Evolutionary conservation across 805 yeast genomes (phyloP).

Genomic region (Candida maris): DNA sequence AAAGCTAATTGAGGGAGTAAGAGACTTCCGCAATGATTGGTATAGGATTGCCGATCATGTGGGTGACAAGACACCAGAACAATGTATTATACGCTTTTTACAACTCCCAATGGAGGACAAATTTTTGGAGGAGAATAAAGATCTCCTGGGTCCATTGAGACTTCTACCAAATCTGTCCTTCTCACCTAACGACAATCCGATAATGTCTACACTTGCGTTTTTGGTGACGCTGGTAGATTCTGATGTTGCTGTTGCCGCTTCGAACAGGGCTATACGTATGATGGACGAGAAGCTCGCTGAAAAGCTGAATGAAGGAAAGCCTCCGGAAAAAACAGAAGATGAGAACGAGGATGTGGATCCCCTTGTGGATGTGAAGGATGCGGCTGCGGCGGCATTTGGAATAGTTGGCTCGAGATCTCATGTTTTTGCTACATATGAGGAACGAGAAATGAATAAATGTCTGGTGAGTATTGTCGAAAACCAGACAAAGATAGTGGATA

Average conservation of each 20-base stretch:
- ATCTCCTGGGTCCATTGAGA: constrained; percentile 67
- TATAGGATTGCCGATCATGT: constrained; percentile 63
- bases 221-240: constrained; percentile 83
- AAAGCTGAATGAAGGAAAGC: constrained; percentile 34
- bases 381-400: constrained; percentile 68
- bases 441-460: constrained; percentile 65
- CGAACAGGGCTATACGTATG: constrained; percentile 53
- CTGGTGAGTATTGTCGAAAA: constrained; percentile 56
- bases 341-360: constrained; percentile 19
- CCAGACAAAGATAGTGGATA: constrained; percentile 58
- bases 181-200: constrained; percentile 86
- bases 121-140: constrained; percentile 46
- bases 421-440: constrained; percentile 76
- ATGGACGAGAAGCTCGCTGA: constrained; percentile 41
- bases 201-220: constrained; percentile 87
- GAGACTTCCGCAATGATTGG: constrained; percentile 73
- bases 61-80: constrained; percentile 68
- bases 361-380: constrained; percentile 45
- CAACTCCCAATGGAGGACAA: constrained; percentile 79
- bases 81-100: constrained; percentile 76
- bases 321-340: constrained; percentile 13
- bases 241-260: constrained; percentile 79
- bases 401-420: constrained; percentile 75
- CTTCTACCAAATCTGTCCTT: constrained; percentile 84
- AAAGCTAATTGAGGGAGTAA: constrained; percentile 58